Base-by-base conservation (phyloP, 2,329 filamentous ascomycete species). In the Plectosphaerella cucumerina region DNA sequence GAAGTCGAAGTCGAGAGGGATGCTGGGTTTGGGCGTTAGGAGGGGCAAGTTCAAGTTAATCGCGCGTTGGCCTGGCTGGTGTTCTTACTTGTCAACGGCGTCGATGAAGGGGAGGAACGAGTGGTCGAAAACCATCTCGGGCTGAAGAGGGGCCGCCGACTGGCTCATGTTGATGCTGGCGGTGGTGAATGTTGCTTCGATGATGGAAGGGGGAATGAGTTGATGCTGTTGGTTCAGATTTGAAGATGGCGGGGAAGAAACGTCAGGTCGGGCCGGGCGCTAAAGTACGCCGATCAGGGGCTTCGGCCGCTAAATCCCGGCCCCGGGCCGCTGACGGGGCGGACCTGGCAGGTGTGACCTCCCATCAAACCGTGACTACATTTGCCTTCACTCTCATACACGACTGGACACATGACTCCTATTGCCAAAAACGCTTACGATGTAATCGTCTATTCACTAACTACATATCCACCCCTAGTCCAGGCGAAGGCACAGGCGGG, bases 1-100 rank as follows among this genome's bases (percentile, higher is more conserved):
- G 35, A 65, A 60, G 50, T 68, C 65, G 55, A 73, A 73, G 55
- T 72, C 63, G 14, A 72, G 65, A 1, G 77, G 75, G n/a, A 78
- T 75, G 59, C 77, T 79, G 56, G 20, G 12, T 22, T 12, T 12
- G 15, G 17, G 22, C 9, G 31, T 43, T 15, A 5, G 34, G 15
- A 2, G 49, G 51, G 59, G 50, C 56, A 48, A 57, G 59, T 50
- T 22, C 21, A 10, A 6, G 34, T 15, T 14, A 6, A 31, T 18
- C 35, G 35, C 14, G 35, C 35, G 17, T 3, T 39, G 22, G 15
- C 44, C 17, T 23, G 49, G 48, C 15, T 20, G 44, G 31, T 22
- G 33, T 23, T 48, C 64, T 60, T 63, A 75, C 72, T 71, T 76
- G 61, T 76, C 73, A 37, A 71, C 68, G 6, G 62, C 57, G 50